Base-by-base conservation (phyloP, 1,284 basidiomycete species). In the Omphalotus olearius region DNA sequence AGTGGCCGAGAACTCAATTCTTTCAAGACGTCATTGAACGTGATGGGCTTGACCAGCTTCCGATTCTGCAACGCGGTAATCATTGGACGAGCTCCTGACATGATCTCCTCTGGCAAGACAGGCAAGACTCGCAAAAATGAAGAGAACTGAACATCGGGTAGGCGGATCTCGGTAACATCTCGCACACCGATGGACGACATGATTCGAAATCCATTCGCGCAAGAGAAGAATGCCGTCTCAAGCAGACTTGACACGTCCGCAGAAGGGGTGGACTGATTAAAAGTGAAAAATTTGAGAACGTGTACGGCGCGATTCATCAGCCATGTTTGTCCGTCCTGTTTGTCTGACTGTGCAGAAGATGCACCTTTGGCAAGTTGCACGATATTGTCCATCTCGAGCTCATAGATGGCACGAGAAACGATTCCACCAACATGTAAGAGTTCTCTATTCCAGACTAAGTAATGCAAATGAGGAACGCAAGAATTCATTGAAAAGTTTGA, bases 261-360 rank as follows among this genome's bases (percentile, higher is more conserved):
- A 0, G 92, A 93, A 0, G 96, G 97, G 0, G 94, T 95, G 0
- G 94, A 95, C 0, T 78, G 70, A 57, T 85, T 78, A 67, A 93
- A 97, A 1, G 88, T 88, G 75, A 98, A 93, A 71, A 98, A 93
- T 57, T 85, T 85, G 56, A 98, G 76, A 4, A 87, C 81, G 61
- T 99, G 95, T 13, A 95, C 70, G 9, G 86, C 88, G 9, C 86
- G 79, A 17, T 70, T 69, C n/a, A 71, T 74, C 13, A 93, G 66
- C 71, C 78, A 76, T 16, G 65, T 63, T 50, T 74, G 69, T 11
- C 82, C 57, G 23, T 23, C 9, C 37, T 83, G 76, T 18, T 61
- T 56, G 46, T 75, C 68, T 20, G 47, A 52, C 2, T 58, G 33
- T 10, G 56, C 45, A 13, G 56, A 60, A 10, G 69, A 66, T n/a